Percentiles rank a stretch among this genome's conserved stretches.
phyloP scores from a whole-genome alignment of 495 filamentous ascomycete genomes.

The Haplographium delicatum region DNA sequence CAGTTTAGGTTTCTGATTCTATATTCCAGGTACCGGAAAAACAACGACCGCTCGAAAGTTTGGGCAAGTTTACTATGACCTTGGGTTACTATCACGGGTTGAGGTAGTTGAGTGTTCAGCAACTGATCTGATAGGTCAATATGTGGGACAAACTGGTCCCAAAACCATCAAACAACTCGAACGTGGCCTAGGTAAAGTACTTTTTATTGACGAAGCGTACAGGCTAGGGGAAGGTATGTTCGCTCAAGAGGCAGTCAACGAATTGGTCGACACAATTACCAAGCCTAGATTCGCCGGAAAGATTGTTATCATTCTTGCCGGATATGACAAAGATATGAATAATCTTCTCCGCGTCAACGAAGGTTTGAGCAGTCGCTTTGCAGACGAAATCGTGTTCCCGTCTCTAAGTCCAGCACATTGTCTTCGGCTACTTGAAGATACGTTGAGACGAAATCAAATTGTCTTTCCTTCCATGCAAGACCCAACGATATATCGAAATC shows the following conservation, averaged over 20 bases:
- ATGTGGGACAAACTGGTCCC: slow-evolving; percentile 58
- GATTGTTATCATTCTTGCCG: slow-evolving; percentile 61
- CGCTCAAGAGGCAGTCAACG: slow-evolving; percentile 59
- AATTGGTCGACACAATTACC: slow-evolving; percentile 58
- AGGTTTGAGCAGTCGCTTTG: slow-evolving; percentile 48
- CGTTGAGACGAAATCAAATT: slow-evolving; percentile 27
- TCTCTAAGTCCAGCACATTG: slow-evolving; percentile 37
- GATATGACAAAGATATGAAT: slow-evolving; percentile 61
- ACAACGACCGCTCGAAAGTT: slow-evolving; percentile 40
- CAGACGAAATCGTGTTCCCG: slow-evolving; percentile 42
- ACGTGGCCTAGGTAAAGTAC: slow-evolving; percentile 51
- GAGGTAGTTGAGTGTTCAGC: slow-evolving; percentile 38
- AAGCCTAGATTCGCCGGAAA: slow-evolving; percentile 53
- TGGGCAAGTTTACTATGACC: slow-evolving; percentile 39
- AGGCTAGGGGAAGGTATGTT: slow-evolving; percentile 45
- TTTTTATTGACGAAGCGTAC: slow-evolving; percentile 62
- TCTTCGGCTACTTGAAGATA: slow-evolving; percentile 32
- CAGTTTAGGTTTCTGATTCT: neutral
- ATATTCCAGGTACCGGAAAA: slow-evolving; percentile 40
- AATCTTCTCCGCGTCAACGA: slow-evolving; percentile 47
- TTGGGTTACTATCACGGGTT: slow-evolving; percentile 34
- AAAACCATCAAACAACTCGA: slow-evolving; percentile 56
- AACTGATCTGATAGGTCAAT: slow-evolving; percentile 35
- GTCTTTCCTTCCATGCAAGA: slow-evolving; percentile 34
- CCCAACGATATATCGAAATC: slow-evolving; percentile 11